Base-by-base conservation (phyloP, 495 filamentous ascomycete genomes). In the Paragyromitra xinjiangensis region DNA sequence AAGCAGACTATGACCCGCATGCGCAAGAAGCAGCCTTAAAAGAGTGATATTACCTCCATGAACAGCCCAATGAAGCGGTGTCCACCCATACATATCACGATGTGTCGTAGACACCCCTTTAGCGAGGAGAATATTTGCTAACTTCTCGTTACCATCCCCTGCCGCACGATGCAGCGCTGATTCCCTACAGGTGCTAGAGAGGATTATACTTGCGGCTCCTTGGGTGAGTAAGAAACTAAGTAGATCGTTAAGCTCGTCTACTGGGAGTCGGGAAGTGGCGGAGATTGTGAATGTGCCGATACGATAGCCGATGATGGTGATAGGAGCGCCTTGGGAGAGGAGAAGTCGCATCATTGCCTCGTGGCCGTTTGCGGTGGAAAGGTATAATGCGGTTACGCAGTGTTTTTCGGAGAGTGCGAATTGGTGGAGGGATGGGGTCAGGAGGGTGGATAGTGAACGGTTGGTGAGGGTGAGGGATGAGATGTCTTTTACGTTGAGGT, bases 1-100 rank as follows among this genome's bases (percentile, higher is more conserved):
- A 34, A 34, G 29, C 29, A 34, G 2, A 34, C 44, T 48, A 48
- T 4, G 44, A 48, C 53, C 40, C 7, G 6, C 12, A 65, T 65
- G 63, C 6, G 24, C 39, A 40, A 14, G 12, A 0, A 65, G 24
- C 12, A 65, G 22, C 24, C 24, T 14, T 14, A 48, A 42, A 6
- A 65, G 19, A 1, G 22, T 24, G 11, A 26, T 22, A n/a, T 24
- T 29, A 5, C 63, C 63, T 22, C 22, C 14, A 8, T 65, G 12
- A 8, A 29, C 12, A 4, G 42, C 63, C 42, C 63, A 48, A 24
- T 16, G 40, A 6, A 65, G 63, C 24, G 63, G 40, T 1, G 63
- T 65, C 63, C 63, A 65, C 42, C 63, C 63, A n/a, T 6, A 26
- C 40, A 29, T 42, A 29, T 65, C 63, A 14, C 40, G 24, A 12